A percentile compares a stretch with the other conserved stretches of the same genome.
phyloP scores from a whole-genome alignment of 202 grass and related monocot species.

The Musa balbisiana region DNA sequence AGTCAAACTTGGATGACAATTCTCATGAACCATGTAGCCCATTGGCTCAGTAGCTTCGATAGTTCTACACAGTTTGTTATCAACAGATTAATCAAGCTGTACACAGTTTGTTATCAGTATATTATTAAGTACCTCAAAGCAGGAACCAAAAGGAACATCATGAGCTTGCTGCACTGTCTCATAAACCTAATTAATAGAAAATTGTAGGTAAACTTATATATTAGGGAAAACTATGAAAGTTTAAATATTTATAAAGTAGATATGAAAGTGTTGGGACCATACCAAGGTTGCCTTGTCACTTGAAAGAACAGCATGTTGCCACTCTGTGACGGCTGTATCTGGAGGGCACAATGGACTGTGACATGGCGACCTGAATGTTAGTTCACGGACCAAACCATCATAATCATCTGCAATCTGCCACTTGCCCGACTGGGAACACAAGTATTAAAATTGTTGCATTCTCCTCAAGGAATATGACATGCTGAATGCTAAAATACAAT shows the following conservation, averaged over 20 bases:
- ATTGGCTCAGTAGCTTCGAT: no score
- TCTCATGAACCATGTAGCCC: no score
- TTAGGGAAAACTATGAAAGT: conserved; percentile 1
- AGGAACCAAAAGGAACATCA: conserved; percentile 96
- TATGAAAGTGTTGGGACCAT: conserved; percentile 9
- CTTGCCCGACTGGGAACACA: conserved; percentile 44
- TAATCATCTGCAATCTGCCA: conserved; percentile 60
- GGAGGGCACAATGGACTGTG: conserved; percentile 91
- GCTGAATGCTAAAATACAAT: neutral
- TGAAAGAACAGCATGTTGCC: conserved; percentile 63
- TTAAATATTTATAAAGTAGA: neutral
- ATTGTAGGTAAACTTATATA: conserved; percentile 13
- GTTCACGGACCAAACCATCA: conserved; percentile 59
- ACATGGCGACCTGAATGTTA: conserved; percentile 79
- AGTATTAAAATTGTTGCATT: neutral
- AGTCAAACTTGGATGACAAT: no score
- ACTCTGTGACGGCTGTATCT: conserved; percentile 77
- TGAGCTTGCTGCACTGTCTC: conserved; percentile 92
- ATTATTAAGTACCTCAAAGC: conserved; percentile 70
- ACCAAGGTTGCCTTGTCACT: conserved; percentile 65
- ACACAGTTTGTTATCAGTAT: neutral
- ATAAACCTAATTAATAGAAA: conserved; percentile 48
- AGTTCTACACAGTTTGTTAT: no score
- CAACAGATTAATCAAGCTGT: neutral
- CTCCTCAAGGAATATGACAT: neutral